Evolutionary conservation across 176 grass and related monocot species (phyloP).

Genomic region (Oryza officinalis): DNA sequence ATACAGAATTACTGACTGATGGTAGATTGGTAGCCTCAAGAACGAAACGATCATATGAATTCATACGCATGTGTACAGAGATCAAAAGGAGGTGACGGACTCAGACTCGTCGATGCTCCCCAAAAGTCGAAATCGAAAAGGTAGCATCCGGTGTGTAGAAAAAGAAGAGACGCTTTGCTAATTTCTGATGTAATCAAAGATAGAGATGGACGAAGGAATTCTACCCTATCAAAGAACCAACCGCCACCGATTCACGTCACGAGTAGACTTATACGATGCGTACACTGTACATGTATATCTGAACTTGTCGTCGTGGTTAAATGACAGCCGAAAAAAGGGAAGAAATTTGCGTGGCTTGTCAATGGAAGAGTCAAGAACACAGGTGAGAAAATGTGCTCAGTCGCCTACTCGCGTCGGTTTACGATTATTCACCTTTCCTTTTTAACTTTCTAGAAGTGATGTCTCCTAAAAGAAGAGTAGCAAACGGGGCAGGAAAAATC

Average conservation of each 20-base stretch:
- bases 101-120: constrained; percentile 15
- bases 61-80: neutral
- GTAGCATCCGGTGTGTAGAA: neutral
- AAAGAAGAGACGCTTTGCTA: constrained; percentile 27
- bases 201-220: neutral
- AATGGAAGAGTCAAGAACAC: constrained; percentile 9
- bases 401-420: constrained; percentile 5
- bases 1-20: neutral
- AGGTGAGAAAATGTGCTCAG: neutral
- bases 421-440: neutral
- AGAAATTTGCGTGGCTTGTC: neutral
- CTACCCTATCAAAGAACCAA: neutral
- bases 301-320: neutral
- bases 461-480: constrained; percentile 37
- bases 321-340: neutral
- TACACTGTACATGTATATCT: neutral
- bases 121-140: constrained; percentile 31
- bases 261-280: neutral
- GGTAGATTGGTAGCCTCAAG: neutral
- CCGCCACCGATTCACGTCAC: constrained; percentile 31
- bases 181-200: constrained; percentile 7
- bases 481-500: neutral
- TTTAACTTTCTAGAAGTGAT: constrained; percentile 1
- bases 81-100: neutral
- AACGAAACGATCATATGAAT: neutral